Evolutionary conservation across 164 flowering plant genomes (phyloP).

Genomic region (Umbilicus rupestris): DNA sequence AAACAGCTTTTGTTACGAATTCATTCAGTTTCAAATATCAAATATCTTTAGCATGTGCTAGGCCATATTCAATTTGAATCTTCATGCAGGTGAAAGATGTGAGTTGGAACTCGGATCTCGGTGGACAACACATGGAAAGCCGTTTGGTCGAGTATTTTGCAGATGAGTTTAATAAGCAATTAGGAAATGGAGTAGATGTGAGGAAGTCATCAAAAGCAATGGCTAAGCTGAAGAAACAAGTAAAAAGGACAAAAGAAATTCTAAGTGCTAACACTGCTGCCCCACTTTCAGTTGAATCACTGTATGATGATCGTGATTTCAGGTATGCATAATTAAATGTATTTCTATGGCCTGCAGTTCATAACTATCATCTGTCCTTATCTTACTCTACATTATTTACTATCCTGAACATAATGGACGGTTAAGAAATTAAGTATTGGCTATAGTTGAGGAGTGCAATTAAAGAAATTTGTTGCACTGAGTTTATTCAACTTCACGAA

Average conservation of each 20-base stretch:
- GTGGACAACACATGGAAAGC: slow-evolving; percentile 84
- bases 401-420: background rate
- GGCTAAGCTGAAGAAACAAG: slow-evolving; percentile 98
- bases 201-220: slow-evolving; percentile 85
- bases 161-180: slow-evolving; percentile 82
- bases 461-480: background rate
- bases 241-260: slow-evolving; percentile 97
- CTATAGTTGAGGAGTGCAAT: background rate
- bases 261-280: slow-evolving; percentile 89
- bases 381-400: too few species aligned
- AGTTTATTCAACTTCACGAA: background rate
- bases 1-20: background rate
- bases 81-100: slow-evolving; percentile 84
- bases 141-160: slow-evolving; percentile 92
- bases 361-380: background rate
- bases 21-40: background rate
- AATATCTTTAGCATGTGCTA: background rate
- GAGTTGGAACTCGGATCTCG: slow-evolving; percentile 88
- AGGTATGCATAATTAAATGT: slow-evolving; percentile 34
- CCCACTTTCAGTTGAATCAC: slow-evolving; percentile 93
- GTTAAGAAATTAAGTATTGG: background rate
- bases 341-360: background rate
- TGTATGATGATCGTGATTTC: slow-evolving; percentile 85
- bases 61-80: background rate
- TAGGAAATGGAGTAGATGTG: slow-evolving; percentile 81